Conservation (phyloP, 2,329 filamentous ascomycete species). For the Colletotrichum agaves region DNA sequence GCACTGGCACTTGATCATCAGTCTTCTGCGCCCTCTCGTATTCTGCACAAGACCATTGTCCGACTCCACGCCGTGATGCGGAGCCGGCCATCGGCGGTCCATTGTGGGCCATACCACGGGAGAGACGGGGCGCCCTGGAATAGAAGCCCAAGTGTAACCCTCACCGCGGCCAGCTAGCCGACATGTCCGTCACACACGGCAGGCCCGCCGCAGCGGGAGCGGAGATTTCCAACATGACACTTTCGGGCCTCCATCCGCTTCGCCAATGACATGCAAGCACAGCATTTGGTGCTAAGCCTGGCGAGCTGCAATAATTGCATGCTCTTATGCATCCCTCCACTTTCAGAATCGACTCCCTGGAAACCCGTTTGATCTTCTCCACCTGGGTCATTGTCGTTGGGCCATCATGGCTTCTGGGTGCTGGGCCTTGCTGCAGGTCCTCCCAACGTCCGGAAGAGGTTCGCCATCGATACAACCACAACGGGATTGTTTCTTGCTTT, state of each 20-base stretch:
- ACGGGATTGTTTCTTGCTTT: conserved; percentile 2
- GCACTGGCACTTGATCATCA: conserved; percentile 4
- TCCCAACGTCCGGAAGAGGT: background rate
- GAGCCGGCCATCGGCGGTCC: background rate
- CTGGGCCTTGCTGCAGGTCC: conserved; percentile 25
- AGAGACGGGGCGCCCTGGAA: background rate
- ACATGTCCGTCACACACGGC: conserved; percentile 27
- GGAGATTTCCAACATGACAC: conserved; percentile 22
- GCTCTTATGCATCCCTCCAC: background rate
- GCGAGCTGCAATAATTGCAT: conserved; percentile 5
- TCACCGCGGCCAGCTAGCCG: conserved; percentile 9
- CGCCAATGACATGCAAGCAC: background rate
- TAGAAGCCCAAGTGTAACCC: conserved; percentile 25
- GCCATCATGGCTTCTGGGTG: background rate
- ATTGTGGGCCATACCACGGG: background rate
- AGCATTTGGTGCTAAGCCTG: background rate
- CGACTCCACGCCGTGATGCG: conserved; percentile 4
- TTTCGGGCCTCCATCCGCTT: conserved; percentile 17
- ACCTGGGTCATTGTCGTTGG: background rate
- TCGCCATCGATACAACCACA: background rate
- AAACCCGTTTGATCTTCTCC: background rate
- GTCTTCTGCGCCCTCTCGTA: conserved; percentile 6
- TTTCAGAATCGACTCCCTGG: background rate
- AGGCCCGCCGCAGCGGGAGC: conserved; percentile 29
- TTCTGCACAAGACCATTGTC: conserved; percentile 8